These are phyloP conservation scores for Candida rishiriensis DNA, from an alignment of 805 yeast genomes.

Conservation along the genomic window DNA sequence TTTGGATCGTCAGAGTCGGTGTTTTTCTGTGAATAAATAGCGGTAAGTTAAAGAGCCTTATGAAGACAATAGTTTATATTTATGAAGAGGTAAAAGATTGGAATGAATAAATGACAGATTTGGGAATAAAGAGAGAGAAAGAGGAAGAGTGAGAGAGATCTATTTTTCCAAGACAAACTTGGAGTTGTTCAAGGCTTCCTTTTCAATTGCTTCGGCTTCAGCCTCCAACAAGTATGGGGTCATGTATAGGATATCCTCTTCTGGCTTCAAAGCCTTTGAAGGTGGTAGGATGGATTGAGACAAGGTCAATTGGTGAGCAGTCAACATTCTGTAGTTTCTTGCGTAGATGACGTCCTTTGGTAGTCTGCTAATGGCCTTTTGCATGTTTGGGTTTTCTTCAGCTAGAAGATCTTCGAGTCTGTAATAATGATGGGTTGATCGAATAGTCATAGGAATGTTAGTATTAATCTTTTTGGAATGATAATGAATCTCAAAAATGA, in stretches of 20 bases:
- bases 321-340: slow-evolving; percentile 86
- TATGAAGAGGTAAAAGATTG: too few species aligned
- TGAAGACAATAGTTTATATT: too few species aligned
- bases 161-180: slow-evolving; percentile 7
- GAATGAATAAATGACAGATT: too few species aligned
- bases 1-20: too few species aligned
- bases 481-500: too few species aligned
- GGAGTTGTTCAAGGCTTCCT: slow-evolving; percentile 82
- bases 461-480: too few species aligned
- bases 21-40: too few species aligned
- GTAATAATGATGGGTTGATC: slow-evolving; percentile 6
- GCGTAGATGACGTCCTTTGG: slow-evolving; percentile 82
- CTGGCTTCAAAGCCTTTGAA: slow-evolving; percentile 70
- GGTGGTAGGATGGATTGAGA: slow-evolving; percentile 83
- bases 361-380: slow-evolving; percentile 83
- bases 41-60: too few species aligned
- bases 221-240: slow-evolving; percentile 89
- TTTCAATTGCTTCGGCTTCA: slow-evolving; percentile 87
- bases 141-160: too few species aligned
- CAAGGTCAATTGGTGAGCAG: slow-evolving; percentile 85
- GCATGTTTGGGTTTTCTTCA: slow-evolving; percentile 84
- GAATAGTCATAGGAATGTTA: slow-evolving; percentile 1
- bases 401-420: slow-evolving; percentile 79
- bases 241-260: slow-evolving; percentile 78
- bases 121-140: too few species aligned